Base-by-base conservation (phyloP, 2,329 filamentous ascomycete species). In the Nemania diffusa region DNA sequence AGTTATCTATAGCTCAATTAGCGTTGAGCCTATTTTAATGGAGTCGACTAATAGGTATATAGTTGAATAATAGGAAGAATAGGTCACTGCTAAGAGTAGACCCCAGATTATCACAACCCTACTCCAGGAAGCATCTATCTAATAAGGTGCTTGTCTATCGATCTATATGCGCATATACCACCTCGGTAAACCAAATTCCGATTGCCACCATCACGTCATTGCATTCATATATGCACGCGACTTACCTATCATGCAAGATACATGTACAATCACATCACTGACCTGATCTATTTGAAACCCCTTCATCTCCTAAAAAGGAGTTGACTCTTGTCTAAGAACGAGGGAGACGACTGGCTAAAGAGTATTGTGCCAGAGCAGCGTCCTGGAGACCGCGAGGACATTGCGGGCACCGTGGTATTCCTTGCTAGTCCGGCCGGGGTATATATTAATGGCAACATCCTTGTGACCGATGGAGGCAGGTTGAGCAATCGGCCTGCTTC, bases 381-480 rank as follows among this genome's bases (percentile, higher is more conserved):
- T 5, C 29, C 70, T 0, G 74, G 74, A 1, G 72, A 75, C 27
- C 78, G 82, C 65, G 80, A 87, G 71, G 85, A 89, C 72, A 81
- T 88, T 70, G 84, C 84, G 0, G 84, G 85, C 0, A 74, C 83
- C 48, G 78, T 88, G 4, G 71, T 89, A 55, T 89, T 82, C 78
- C 75, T 88, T 71, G 82, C 82, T 1, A 82, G 81, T 53, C 74
- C 79, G 53, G 84, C 84, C 2, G 85, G 85, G 3, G 84, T 82
- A 1, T 88, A 86, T 73, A 68, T 85, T 63, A 87, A 87, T 75
- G 85, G 85, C 5, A 83, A 81, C 69, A 82, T 86, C 2, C 73
- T 87, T 46, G 75, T 87, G 8, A 81, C 81, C 1, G 86, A 88
- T 76, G 86, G 86, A 50, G 85, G 86, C 1, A 78, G 83, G 42